Evolutionary conservation across 371 early-diverging fungal genomes (phyloP).

Genomic region (Syncephalastrum monosporum): DNA sequence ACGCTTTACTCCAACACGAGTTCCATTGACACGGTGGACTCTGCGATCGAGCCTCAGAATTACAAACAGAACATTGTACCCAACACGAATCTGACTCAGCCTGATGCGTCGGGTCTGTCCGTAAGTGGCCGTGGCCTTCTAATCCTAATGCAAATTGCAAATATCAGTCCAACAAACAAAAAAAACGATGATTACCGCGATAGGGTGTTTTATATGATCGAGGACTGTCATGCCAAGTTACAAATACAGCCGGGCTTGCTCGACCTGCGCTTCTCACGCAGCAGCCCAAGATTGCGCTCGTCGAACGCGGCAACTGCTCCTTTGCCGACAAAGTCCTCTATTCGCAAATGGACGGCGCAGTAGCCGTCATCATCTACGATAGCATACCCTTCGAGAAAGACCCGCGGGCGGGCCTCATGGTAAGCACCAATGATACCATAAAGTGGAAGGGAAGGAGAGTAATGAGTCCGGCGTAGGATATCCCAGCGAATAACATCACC

Average conservation of each 20-base stretch:
- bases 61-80: slow-evolving; percentile 37
- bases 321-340: slow-evolving; percentile 35
- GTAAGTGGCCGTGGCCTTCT: slow-evolving; percentile 4
- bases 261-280: slow-evolving; percentile 18
- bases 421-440: background rate
- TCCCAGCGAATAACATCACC: slow-evolving; percentile 28
- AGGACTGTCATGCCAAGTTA: slow-evolving; percentile 34
- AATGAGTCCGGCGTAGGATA: slow-evolving; percentile 15
- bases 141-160: no score
- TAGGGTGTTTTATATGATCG: slow-evolving; percentile 49
- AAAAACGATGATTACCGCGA: no score
- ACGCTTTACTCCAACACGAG: slow-evolving; percentile 39
- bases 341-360: slow-evolving; percentile 38
- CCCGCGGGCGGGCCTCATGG: slow-evolving; percentile 27
- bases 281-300: slow-evolving; percentile 41
- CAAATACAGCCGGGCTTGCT: slow-evolving; percentile 16
- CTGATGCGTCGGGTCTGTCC: slow-evolving; percentile 25
- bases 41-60: slow-evolving; percentile 16
- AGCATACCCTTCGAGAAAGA: slow-evolving; percentile 38
- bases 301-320: slow-evolving; percentile 34
- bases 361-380: slow-evolving; percentile 40
- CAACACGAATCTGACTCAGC: slow-evolving; percentile 31
- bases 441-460: no score
- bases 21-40: slow-evolving; percentile 15
- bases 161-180: no score